Evolutionary conservation across 176 grass and related monocot species (phyloP).

Genomic region (Avena insularis): DNA sequence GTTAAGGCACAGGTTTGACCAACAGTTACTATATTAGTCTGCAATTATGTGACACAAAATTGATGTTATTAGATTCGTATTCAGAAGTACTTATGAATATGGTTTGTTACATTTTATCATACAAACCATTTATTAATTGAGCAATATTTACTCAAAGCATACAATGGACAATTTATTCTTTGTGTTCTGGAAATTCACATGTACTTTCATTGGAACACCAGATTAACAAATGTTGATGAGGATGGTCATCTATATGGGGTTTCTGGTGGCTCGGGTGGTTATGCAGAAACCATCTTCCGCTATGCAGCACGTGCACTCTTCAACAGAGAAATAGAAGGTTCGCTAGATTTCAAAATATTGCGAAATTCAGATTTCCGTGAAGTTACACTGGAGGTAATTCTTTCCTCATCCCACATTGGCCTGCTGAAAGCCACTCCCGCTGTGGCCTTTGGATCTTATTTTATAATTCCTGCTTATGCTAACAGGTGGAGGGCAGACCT

Average conservation of each 20-base stretch:
- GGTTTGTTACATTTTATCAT: not conserved
- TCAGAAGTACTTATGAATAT: not conserved
- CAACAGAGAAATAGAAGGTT: slow-evolving; percentile 68
- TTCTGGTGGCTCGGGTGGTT: slow-evolving; percentile 92
- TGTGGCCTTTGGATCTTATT: slow-evolving; percentile 1
- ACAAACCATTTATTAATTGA: not conserved
- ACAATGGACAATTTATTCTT: not conserved
- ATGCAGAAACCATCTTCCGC: slow-evolving; percentile 86
- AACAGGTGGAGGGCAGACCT: slow-evolving; percentile 80
- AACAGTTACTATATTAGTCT: not conserved
- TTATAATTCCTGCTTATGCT: slow-evolving; percentile 33
- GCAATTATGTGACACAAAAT: not conserved
- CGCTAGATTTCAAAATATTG: slow-evolving; percentile 69
- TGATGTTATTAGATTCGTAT: not conserved
- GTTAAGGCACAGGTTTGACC: not conserved
- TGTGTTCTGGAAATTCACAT: not conserved
- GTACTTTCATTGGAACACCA: slow-evolving; percentile 42
- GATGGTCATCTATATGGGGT: slow-evolving; percentile 86
- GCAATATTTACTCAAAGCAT: not conserved
- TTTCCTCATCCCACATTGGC: not conserved
- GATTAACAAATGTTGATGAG: slow-evolving; percentile 91
- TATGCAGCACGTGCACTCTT: slow-evolving; percentile 78
- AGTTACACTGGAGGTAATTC: slow-evolving; percentile 71
- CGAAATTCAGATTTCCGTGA: slow-evolving; percentile 93
- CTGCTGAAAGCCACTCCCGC: not conserved